Evolutionary conservation across 2,329 filamentous ascomycete genomes (phyloP).

Genomic region (Colletotrichum gloeosporioides): DNA sequence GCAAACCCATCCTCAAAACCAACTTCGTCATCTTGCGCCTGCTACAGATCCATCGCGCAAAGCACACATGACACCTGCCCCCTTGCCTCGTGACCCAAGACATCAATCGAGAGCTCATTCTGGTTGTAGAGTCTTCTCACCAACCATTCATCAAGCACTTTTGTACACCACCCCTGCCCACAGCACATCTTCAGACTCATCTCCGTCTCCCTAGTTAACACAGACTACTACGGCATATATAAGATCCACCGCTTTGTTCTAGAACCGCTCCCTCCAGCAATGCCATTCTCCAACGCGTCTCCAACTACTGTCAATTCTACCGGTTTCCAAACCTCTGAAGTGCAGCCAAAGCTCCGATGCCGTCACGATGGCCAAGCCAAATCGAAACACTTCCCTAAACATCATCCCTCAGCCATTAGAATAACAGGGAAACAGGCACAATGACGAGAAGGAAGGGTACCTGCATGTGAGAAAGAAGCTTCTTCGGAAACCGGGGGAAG

Average conservation of each 20-base stretch:
- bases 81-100: too few species aligned
- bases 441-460: neutral
- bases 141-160: too few species aligned
- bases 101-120: too few species aligned
- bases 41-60: neutral
- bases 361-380: fast-evolving
- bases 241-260: neutral
- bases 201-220: neutral
- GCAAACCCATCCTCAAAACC: neutral
- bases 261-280: neutral
- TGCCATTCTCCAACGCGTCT: too few species aligned
- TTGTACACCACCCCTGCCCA: too few species aligned
- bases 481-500: neutral
- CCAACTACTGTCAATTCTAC: too few species aligned
- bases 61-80: neutral
- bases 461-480: neutral
- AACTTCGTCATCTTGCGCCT: neutral
- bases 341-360: neutral
- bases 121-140: too few species aligned
- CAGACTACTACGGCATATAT: fast-evolving
- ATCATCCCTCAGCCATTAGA: fast-evolving
- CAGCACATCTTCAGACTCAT: neutral
- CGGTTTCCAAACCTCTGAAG: too few species aligned
- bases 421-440: neutral
- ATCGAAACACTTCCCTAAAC: fast-evolving